A percentile compares a stretch with the other conserved stretches of the same genome.
phyloP scores from a whole-genome alignment of 768 basidiomycete species.

The Mycena alexandri region DNA sequence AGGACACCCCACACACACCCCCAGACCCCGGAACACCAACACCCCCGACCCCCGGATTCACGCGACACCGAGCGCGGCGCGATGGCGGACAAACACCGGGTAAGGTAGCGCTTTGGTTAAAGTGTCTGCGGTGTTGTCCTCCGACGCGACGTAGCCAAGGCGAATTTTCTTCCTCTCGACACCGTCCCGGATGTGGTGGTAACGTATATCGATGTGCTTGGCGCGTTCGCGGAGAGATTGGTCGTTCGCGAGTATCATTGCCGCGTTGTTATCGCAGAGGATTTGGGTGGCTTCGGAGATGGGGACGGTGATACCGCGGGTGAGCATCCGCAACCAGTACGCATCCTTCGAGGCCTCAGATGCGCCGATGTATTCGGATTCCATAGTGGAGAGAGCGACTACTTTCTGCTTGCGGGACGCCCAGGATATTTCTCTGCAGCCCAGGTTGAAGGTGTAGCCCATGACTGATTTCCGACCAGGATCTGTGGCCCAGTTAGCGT shows the following conservation, averaged over 20 bases:
- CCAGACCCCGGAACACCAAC: not conserved
- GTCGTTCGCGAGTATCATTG: not conserved
- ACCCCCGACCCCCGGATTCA: not conserved
- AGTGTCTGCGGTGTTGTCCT: not conserved
- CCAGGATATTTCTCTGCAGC: too few species aligned
- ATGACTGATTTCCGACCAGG: not conserved
- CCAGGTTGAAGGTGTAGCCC: too few species aligned
- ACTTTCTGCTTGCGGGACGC: not conserved
- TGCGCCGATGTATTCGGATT: not conserved
- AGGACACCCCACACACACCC: not conserved
- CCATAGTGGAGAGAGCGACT: not conserved
- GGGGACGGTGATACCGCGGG: not conserved
- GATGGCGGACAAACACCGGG: not conserved
- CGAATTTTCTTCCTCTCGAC: not conserved
- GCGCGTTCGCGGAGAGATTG: conserved; percentile 25
- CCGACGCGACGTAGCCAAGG: not conserved
- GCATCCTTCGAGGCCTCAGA: too few species aligned
- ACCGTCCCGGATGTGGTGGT: too few species aligned
- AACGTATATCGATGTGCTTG: conserved; percentile 50
- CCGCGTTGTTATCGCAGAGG: not conserved
- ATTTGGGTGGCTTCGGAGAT: not conserved
- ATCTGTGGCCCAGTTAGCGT: not conserved
- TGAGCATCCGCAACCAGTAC: not conserved
- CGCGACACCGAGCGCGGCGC: not conserved
- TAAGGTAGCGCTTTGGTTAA: not conserved